phyloP scores from a whole-genome alignment of 129 eudicot species.

The Flaveria trinervia region DNA sequence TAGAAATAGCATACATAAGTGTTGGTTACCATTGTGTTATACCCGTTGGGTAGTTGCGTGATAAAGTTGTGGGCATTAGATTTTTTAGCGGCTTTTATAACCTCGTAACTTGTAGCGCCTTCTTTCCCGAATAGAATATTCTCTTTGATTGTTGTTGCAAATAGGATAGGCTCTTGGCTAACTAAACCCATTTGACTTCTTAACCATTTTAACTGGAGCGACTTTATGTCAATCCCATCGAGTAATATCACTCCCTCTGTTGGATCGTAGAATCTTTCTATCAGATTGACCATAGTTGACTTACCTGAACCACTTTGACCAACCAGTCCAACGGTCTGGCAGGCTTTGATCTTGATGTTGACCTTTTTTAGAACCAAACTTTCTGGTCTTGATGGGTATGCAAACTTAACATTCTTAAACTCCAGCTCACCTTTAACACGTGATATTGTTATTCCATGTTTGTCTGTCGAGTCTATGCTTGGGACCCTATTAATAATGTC shows the following conservation, averaged over 20 bases:
- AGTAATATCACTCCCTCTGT: slow-evolving; percentile 29
- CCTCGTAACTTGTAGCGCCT: slow-evolving; percentile 31
- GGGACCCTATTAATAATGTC: slow-evolving; percentile 34
- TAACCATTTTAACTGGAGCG: slow-evolving; percentile 37
- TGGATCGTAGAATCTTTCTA: slow-evolving; percentile 45
- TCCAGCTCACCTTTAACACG: slow-evolving; percentile 25
- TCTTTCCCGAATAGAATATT: slow-evolving; percentile 38
- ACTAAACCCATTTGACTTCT: slow-evolving; percentile 38
- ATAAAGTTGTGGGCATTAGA: slow-evolving; percentile 37
- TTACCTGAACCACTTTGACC: slow-evolving; percentile 43
- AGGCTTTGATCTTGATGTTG: slow-evolving; percentile 20
- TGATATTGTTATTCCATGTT: slow-evolving; percentile 19
- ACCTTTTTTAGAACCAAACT: slow-evolving; percentile 24
- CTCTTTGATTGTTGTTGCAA: slow-evolving; percentile 37
- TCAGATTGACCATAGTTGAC: slow-evolving; percentile 35
- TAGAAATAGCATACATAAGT: background rate
- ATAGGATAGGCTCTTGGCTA: slow-evolving; percentile 39
- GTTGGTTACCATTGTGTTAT: slow-evolving; percentile 23
- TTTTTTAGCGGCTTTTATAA: slow-evolving; percentile 27
- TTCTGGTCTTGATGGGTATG: slow-evolving; percentile 42
- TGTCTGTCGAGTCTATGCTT: slow-evolving; percentile 33
- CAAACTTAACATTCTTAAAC: slow-evolving; percentile 30
- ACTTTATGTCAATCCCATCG: slow-evolving; percentile 30
- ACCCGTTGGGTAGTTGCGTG: slow-evolving; percentile 36
- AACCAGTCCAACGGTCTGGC: slow-evolving; percentile 35